phyloP scores from a whole-genome alignment of 345 rosid genomes.

The Lepidium didymum region DNA sequence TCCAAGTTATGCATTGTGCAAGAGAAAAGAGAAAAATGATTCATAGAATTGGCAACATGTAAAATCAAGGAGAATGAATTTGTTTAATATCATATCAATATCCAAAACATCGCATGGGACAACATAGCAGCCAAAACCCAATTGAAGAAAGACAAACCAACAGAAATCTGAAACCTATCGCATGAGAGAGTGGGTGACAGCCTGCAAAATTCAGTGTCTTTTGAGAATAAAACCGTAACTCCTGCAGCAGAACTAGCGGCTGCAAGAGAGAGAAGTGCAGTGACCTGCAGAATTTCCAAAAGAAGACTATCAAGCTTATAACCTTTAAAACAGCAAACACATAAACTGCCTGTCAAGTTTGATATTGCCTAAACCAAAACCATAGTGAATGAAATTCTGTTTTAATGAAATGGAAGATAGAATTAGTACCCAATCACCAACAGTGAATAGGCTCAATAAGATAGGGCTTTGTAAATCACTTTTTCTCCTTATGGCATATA shows the following conservation, averaged over 20 bases:
- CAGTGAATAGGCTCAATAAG: conserved; percentile 78
- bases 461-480: conserved; percentile 76
- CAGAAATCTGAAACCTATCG: conserved; percentile 53
- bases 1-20: neutral
- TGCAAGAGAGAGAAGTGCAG: conserved; percentile 75
- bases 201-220: conserved; percentile 60
- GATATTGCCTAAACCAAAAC: neutral
- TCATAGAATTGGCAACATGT: neutral
- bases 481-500: conserved; percentile 65
- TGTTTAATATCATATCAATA: conserved; percentile 53
- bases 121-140: conserved; percentile 66
- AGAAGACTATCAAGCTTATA: neutral
- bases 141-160: conserved; percentile 56
- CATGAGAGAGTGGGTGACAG: conserved; percentile 36
- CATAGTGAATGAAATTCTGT: neutral
- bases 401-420: neutral
- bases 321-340: neutral
- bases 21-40: neutral
- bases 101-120: conserved; percentile 88
- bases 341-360: neutral
- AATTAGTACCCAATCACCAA: conserved; percentile 82
- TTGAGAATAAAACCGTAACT: conserved; percentile 64
- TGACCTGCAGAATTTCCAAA: conserved; percentile 46
- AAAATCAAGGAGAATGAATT: neutral
- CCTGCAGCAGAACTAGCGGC: conserved; percentile 94